phyloP scores from a whole-genome alignment of 2,329 filamentous ascomycete species.

The Hypoxylon sp. region DNA sequence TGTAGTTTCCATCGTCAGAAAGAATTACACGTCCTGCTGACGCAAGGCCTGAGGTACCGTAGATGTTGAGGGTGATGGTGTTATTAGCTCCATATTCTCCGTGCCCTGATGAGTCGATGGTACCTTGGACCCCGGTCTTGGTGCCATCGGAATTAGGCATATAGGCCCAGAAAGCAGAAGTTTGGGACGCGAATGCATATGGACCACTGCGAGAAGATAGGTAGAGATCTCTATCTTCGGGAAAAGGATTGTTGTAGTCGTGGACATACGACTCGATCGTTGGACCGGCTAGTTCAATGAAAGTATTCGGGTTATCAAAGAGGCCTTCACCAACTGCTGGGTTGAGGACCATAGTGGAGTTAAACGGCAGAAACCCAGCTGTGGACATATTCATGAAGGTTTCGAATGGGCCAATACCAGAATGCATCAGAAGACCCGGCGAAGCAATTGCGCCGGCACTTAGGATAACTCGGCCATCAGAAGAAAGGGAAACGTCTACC shows the following conservation, averaged over 20 bases:
- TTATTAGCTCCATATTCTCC: constrained; percentile 58
- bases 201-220: constrained; percentile 64
- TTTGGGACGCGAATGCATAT: constrained; percentile 67
- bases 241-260: constrained; percentile 61
- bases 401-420: constrained; percentile 56
- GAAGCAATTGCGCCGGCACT: constrained; percentile 56
- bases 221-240: constrained; percentile 62
- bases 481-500: constrained; percentile 52
- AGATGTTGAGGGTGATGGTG: constrained; percentile 70
- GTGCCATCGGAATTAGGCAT: constrained; percentile 60
- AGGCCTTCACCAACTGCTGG: constrained; percentile 64
- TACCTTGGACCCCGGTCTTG: constrained; percentile 65
- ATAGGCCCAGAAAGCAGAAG: constrained; percentile 67
- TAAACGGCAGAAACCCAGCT: constrained; percentile 44
- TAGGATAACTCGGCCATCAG: constrained; percentile 53
- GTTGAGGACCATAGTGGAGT: constrained; percentile 63
- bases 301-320: constrained; percentile 71
- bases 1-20: constrained; percentile 58
- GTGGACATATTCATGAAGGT: constrained; percentile 42
- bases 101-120: constrained; percentile 64
- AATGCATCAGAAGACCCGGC: constrained; percentile 57
- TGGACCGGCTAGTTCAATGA: constrained; percentile 62
- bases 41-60: constrained; percentile 68
- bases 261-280: constrained; percentile 64
- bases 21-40: constrained; percentile 64